phyloP scores from a whole-genome alignment of 805 yeast genomes.

The Nakazawaea ernobii region DNA sequence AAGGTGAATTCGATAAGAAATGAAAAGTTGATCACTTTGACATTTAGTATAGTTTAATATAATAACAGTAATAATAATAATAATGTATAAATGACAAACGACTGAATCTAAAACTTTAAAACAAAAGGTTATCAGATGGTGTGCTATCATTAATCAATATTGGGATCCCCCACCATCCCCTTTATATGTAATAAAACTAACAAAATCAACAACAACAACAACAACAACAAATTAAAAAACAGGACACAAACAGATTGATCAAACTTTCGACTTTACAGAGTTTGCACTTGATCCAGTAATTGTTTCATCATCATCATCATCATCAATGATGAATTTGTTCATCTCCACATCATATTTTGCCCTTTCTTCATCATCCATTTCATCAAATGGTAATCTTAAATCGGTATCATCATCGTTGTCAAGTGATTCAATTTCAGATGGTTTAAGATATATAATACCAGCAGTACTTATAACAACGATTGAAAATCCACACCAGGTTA shows the following conservation, averaged over 20 bases:
- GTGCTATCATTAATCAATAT: no score
- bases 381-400: neutral
- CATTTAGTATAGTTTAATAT: neutral
- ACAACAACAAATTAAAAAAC: no score
- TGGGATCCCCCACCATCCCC: no score
- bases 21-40: neutral
- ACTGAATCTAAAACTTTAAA: no score
- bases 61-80: neutral
- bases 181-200: no score
- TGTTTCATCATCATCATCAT: neutral
- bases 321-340: constrained; percentile 3
- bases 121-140: no score
- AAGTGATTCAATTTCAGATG: neutral
- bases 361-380: neutral
- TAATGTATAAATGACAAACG: no score
- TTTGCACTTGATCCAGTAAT: neutral
- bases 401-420: neutral
- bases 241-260: no score
- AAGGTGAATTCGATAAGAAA: neutral
- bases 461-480: constrained; percentile 33
- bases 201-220: no score
- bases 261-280: neutral
- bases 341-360: neutral
- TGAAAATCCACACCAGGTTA: constrained; percentile 34
- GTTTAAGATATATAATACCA: constrained; percentile 9